Evolutionary conservation across 345 rosid species (phyloP).

Genomic region (Anastatica hierochuntica): DNA sequence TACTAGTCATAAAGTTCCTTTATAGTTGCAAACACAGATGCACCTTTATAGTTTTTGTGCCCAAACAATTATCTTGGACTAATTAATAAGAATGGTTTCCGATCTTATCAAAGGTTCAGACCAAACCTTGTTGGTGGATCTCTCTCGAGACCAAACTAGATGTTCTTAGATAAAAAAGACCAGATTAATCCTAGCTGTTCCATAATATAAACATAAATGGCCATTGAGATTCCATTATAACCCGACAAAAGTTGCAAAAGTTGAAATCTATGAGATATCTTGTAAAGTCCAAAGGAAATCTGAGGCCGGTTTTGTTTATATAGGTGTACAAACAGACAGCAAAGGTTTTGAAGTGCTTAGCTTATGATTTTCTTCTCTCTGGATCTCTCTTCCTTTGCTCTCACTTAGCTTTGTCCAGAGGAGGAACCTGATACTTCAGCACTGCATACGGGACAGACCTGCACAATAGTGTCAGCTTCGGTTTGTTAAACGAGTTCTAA

Average conservation of each 20-base stretch:
- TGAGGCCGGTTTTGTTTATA: constrained; percentile 1
- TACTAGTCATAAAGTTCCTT: neutral
- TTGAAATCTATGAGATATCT: constrained; percentile 7
- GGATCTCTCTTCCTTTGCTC: constrained; percentile 7
- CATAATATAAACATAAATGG: neutral
- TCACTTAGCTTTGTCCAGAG: constrained; percentile 41
- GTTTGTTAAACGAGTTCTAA: neutral
- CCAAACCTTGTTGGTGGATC: no score
- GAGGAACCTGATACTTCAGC: constrained; percentile 60
- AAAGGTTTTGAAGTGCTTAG: constrained; percentile 17
- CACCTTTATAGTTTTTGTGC: constrained; percentile 2
- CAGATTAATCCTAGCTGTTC: neutral
- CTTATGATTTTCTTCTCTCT: neutral
- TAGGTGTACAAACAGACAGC: constrained; percentile 19
- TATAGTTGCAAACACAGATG: neutral
- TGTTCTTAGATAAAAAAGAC: neutral
- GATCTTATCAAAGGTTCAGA: constrained; percentile 6
- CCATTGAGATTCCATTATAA: no score
- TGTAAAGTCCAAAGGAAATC: constrained; percentile 1
- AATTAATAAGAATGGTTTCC: constrained; percentile 6
- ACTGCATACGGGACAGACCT: constrained; percentile 91
- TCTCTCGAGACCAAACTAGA: no score
- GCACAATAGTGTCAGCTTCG: constrained; percentile 14
- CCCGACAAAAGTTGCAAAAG: neutral
- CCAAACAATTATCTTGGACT: constrained; percentile 10